Evolutionary conservation across 257 asterid species (phyloP).

Genomic region (Sherardia arvensis): DNA sequence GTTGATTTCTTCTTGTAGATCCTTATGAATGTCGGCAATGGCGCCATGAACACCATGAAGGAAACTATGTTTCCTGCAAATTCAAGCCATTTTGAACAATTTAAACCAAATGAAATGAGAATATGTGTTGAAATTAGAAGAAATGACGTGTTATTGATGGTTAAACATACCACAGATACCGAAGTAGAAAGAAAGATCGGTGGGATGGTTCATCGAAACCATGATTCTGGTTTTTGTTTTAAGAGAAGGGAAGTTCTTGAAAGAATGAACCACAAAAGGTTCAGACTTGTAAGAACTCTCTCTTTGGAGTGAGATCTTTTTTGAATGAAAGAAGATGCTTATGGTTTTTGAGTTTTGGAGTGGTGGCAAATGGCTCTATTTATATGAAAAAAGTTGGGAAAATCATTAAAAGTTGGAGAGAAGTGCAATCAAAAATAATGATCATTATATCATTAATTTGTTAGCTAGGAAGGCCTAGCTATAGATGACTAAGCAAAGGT

Average conservation of each 20-base stretch:
- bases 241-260: not conserved
- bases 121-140: too few relatives aligned
- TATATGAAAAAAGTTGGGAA: not conserved
- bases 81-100: not conserved
- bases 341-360: not conserved
- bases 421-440: not conserved
- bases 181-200: too few relatives aligned
- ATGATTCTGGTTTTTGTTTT: not conserved
- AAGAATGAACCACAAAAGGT: not conserved
- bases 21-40: slow-evolving; percentile 60
- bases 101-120: not conserved
- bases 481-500: slow-evolving; percentile 12
- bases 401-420: slow-evolving; percentile 10
- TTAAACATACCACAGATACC: not conserved
- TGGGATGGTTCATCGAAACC: too few relatives aligned
- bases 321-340: not conserved
- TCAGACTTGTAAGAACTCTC: not conserved
- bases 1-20: slow-evolving; percentile 68
- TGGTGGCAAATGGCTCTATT: not conserved
- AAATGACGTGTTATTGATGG: too few relatives aligned
- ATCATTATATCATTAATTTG: not conserved
- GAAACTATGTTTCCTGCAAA: slow-evolving; percentile 62
- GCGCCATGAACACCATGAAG: slow-evolving; percentile 79
- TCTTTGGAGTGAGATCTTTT: not conserved
- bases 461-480: slow-evolving; percentile 12